A percentile compares a stretch with the other conserved stretches of the same genome.
Conservation (phyloP, 495 filamentous ascomycete species). For the Lentithecium fluviatile region DNA sequence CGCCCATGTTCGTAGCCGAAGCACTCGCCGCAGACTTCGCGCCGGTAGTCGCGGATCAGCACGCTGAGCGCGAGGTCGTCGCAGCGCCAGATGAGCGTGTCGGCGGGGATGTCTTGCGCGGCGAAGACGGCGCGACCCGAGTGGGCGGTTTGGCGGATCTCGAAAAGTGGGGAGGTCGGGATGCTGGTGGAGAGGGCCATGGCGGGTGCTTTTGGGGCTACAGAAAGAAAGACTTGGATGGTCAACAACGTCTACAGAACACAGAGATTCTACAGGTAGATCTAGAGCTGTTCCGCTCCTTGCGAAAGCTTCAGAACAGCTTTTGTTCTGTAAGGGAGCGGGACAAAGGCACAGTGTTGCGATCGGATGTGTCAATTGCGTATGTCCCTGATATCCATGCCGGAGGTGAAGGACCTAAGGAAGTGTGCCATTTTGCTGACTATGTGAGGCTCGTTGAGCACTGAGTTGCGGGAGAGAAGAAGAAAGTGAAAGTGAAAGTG, state of each 20-base stretch:
- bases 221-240: background rate
- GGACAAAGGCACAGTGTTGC: background rate
- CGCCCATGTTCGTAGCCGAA: constrained; percentile 42
- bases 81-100: constrained; percentile 29
- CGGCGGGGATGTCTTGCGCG: constrained; percentile 22
- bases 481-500: background rate
- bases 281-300: background rate
- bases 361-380: constrained; percentile 9
- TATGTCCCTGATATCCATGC: constrained; percentile 31
- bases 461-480: background rate
- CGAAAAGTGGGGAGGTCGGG: constrained; percentile 29
- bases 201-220: background rate
- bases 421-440: constrained; percentile 12
- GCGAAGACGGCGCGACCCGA: constrained; percentile 43
- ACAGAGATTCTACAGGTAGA: background rate
- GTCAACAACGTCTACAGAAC: too few relatives aligned
- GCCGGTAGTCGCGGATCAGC: constrained; percentile 41
- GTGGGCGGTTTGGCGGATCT: constrained; percentile 34
- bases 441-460: background rate
- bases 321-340: background rate
- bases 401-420: constrained; percentile 25
- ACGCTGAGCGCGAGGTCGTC: constrained; percentile 32
- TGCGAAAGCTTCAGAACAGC: background rate
- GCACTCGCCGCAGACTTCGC: constrained; percentile 44
- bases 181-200: constrained; percentile 1